Evolutionary conservation across 805 yeast genomes (phyloP).

Genomic region (Hanseniaspora singularis): DNA sequence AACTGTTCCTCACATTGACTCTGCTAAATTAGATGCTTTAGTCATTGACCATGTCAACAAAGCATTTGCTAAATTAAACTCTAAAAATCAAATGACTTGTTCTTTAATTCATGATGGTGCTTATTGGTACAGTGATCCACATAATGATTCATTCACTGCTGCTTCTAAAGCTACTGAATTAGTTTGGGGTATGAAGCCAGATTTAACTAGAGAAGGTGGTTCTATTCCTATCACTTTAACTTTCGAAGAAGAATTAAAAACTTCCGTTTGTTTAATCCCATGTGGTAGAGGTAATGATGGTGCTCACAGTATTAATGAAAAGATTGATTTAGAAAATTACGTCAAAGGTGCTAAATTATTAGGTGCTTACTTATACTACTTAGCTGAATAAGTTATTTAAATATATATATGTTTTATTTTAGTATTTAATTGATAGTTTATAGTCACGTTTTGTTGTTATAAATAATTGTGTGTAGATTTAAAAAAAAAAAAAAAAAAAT

Average conservation of each 20-base stretch:
- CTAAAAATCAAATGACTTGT: conserved; percentile 62
- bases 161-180: conserved; percentile 88
- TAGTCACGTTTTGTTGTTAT: too few relatives aligned
- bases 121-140: conserved; percentile 93
- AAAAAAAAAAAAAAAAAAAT: too few relatives aligned
- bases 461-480: too few relatives aligned
- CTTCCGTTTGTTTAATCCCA: conserved; percentile 80
- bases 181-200: conserved; percentile 93
- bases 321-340: conserved; percentile 76
- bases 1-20: conserved; percentile 90
- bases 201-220: conserved; percentile 97
- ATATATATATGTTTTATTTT: too few relatives aligned
- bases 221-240: conserved; percentile 94
- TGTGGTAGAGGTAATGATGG: conserved; percentile 99
- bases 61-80: conserved; percentile 52
- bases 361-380: conserved; percentile 86
- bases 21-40: conserved; percentile 61
- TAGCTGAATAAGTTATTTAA: conserved; percentile 33
- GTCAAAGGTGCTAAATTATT: conserved; percentile 88
- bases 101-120: conserved; percentile 88
- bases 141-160: conserved; percentile 83
- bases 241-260: conserved; percentile 76
- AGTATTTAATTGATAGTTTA: neutral
- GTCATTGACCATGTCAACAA: conserved; percentile 61
- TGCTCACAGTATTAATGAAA: conserved; percentile 96